Evolutionary conservation across 1,284 basidiomycete genomes (phyloP).

Genomic region (Cutaneotrichosporon mucoides): DNA sequence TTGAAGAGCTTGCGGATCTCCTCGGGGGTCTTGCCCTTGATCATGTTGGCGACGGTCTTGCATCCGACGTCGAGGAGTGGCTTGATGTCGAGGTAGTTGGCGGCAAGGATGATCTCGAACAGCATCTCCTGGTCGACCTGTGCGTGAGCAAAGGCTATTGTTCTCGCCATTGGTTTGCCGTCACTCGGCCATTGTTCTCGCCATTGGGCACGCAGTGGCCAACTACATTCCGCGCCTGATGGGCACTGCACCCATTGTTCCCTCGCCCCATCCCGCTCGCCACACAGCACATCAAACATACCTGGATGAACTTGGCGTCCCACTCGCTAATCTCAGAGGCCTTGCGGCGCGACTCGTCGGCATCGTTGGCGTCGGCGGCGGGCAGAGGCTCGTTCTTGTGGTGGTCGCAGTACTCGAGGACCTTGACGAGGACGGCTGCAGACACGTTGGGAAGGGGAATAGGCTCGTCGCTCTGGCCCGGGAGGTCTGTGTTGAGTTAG

Average conservation of each 20-base stretch:
- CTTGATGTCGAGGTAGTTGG: constrained; percentile 99
- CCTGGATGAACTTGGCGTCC: constrained; percentile 97
- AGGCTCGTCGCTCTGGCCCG: constrained; percentile 77
- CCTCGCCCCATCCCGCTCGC: too few species aligned
- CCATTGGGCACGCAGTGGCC: too few species aligned
- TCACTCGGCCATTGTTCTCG: too few species aligned
- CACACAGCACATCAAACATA: constrained; percentile 7
- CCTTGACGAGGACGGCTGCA: constrained; percentile 94
- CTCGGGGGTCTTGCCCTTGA: constrained; percentile 83
- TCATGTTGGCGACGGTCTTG: constrained; percentile 99
- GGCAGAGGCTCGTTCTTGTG: constrained; percentile 95
- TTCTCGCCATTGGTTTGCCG: too few species aligned
- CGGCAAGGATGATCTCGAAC: constrained; percentile 98
- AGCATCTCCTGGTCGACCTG: constrained; percentile 75
- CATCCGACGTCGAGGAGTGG: constrained; percentile 96
- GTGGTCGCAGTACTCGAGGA: constrained; percentile 98
- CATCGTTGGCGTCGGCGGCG: constrained; percentile 65
- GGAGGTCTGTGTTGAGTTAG: constrained; percentile 63
- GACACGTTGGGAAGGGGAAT: constrained; percentile 98
- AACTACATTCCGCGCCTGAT: too few species aligned
- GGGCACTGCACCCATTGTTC: too few species aligned
- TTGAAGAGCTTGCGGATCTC: constrained; percentile 88
- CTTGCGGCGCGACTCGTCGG: constrained; percentile 93
- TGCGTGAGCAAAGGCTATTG: neutral
- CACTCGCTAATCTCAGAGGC: constrained; percentile 98